Evolutionary conservation across 2,329 filamentous ascomycete genomes (phyloP), one percentile per base, ranked within the genome.

Genomic region (Emmonsia crescens): DNA sequence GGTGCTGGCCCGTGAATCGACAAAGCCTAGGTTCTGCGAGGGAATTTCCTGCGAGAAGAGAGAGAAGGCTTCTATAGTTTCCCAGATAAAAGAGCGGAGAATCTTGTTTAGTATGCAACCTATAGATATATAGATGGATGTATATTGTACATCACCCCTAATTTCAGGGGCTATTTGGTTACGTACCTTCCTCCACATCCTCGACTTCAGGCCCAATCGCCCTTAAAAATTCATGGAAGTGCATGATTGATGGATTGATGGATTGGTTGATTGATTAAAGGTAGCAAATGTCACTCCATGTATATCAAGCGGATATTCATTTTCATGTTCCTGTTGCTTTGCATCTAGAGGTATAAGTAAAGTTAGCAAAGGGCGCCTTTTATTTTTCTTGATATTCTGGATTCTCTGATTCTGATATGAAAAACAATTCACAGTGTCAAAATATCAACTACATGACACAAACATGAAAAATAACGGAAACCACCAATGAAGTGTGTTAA

Each of bases 11-110:
- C 83, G 85, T 19, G 88, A 79, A 72, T 96, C 87, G 65, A 97
- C 77, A 75, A 96, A 94, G 70, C 93, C 94, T 10, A 97, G 85
- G 68, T 91, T 86, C 60, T 85, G 84, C 14, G 88, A 88, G 0
- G 88, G 85, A 31, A 90, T 83, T 21, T 84, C 77, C 71, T 88
- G 85, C 51, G 90, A 87, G 78, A 96, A 96, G 61, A 96, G 81
- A 44, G 92, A 77, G 71, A 96, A 96, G 4, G 90, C 89, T 77
- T 97, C 93, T 96, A 72, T 60, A 38, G 14, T 51, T 29, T 21
- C 33, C 49, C 40, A 27, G 38, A 10, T 33, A 54, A 27, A 27
- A 19, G 52, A 40, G 52, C 4, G 31, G 3, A 6, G 36, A 42
- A 1, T 24, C 42, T 12, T 8, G 10, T 19, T 57, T 12, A 57